These are phyloP conservation scores for Malassezia pachydermatis DNA, from an alignment of 1,284 basidiomycete genomes.

Conservation along the genomic window DNA sequence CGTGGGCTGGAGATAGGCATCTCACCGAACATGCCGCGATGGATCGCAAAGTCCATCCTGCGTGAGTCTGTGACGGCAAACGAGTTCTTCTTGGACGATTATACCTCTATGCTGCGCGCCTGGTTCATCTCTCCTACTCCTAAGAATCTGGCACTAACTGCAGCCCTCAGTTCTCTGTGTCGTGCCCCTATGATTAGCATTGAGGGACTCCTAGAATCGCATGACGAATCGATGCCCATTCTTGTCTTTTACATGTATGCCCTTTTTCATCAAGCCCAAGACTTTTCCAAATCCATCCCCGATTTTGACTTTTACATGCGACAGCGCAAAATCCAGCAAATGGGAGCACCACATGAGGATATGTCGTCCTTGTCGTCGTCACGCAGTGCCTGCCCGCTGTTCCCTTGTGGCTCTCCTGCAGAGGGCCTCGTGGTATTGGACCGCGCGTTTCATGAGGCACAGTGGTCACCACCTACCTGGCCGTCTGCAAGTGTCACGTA, in stretches of 20 bases:
- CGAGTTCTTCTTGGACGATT: background rate
- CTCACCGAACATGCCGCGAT: background rate
- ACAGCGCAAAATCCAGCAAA: constrained; percentile 1
- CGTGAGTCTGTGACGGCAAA: background rate
- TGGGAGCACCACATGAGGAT: background rate
- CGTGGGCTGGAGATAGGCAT: background rate
- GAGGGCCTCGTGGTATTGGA: background rate
- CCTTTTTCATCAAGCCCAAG: background rate
- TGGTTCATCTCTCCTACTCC: background rate
- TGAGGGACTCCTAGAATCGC: background rate
- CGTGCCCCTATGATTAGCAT: constrained; percentile 3
- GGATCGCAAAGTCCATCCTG: too few species aligned
- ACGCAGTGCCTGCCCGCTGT: background rate
- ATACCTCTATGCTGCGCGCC: background rate
- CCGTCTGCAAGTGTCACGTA: background rate
- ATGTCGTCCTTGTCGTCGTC: too few species aligned
- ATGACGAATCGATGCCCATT: background rate
- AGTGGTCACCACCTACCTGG: background rate
- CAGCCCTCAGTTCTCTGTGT: background rate
- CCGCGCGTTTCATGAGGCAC: background rate
- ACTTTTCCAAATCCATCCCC: background rate
- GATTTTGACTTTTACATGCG: constrained; percentile 10
- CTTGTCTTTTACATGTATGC: background rate
- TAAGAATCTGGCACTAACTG: background rate
- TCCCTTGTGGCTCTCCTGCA: background rate